Evolutionary conservation across 2,329 filamentous ascomycete species (phyloP), one percentile per base, ranked within the genome.

Genomic region (Cercospora beticola): DNA sequence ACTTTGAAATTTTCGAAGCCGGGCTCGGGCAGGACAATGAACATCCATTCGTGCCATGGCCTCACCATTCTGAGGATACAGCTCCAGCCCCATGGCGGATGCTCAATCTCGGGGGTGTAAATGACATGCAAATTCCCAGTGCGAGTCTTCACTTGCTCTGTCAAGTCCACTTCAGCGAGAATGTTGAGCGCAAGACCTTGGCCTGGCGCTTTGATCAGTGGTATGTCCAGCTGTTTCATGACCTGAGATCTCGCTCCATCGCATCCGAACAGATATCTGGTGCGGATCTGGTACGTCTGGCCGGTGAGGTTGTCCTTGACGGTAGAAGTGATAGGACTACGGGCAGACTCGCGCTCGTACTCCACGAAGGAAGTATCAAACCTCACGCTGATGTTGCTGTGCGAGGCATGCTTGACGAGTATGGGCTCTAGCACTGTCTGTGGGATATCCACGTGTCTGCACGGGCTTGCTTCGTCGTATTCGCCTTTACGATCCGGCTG

Each of bases 51-150:
- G 70, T 85, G 75, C 87, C 87, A 90, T 0, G 87, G 84, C 78
- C 85, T 87, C 4, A 90, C 86, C 87, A 90, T 89, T 26, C 88
- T 81, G 2, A 84, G 80, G 70, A 87, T 77, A 3, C 76, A 78
- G 33, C 79, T 79, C 83, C 84, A 86, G 0, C 81, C 86, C 77
- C 85, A 88, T 0, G 79, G 79, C 0, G 85, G 84, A 64, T 84
- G 79, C 64, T 87, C 83, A 10, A 74, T 68, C 28, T 78, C 77
- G 0, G 88, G 87, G 70, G 84, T 82, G 74, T 89, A 80, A 1
- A 88, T 79, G 84, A 86, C 89, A 74, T 90, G 87, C 18, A 90
- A 79, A 73, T 88, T 89, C 0, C 87, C 88, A 30, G 80, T 81
- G 0, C 87, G 81, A 62, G 82, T 77, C 64, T 83, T 75, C 33